Conservation (phyloP, 2,329 filamentous ascomycete genomes). For the Scolecobasidium constrictum region DNA sequence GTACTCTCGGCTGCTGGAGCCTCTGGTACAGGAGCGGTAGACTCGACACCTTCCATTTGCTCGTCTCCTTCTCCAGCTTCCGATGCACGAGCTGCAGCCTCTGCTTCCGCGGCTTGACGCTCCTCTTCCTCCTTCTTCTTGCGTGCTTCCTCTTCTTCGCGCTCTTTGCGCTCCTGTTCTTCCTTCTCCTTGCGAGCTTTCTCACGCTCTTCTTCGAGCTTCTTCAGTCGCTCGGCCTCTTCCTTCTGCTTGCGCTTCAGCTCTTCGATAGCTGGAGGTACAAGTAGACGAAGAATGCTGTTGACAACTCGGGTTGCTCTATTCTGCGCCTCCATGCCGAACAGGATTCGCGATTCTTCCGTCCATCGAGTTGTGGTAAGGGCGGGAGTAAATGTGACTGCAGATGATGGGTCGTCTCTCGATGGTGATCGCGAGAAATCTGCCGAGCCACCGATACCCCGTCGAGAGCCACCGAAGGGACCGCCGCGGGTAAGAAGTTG, state of each 20-base stretch:
- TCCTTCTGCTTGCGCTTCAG: conserved; percentile 27
- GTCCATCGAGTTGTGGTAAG: conserved; percentile 71
- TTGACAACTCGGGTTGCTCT: conserved; percentile 58
- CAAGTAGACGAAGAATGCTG: conserved; percentile 59
- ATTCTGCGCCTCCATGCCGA: conserved; percentile 57
- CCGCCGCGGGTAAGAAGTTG: background rate
- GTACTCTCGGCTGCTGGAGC: conserved; percentile 23
- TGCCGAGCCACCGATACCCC: too few species aligned
- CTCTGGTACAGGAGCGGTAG: conserved; percentile 35
- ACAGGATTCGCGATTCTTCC: conserved; percentile 82
- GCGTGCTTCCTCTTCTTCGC: conserved; percentile 41
- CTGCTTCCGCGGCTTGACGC: conserved; percentile 34
- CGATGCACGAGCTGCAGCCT: conserved; percentile 23
- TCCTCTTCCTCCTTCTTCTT: conserved; percentile 40
- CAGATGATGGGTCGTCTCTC: conserved; percentile 55
- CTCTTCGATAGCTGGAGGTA: conserved; percentile 74
- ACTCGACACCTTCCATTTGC: conserved; percentile 70
- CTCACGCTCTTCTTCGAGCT: conserved; percentile 45
- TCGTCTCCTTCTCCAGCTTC: conserved; percentile 36
- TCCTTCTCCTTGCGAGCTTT: conserved; percentile 57
- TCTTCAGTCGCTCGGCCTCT: conserved; percentile 47
- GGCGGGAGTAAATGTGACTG: conserved; percentile 62
- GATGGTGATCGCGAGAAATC: conserved; percentile 23
- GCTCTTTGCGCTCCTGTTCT: conserved; percentile 50
- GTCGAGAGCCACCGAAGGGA: conserved; percentile 15